Conservation (phyloP, 179 eudicot genomes). For the Camellia oleifera region DNA sequence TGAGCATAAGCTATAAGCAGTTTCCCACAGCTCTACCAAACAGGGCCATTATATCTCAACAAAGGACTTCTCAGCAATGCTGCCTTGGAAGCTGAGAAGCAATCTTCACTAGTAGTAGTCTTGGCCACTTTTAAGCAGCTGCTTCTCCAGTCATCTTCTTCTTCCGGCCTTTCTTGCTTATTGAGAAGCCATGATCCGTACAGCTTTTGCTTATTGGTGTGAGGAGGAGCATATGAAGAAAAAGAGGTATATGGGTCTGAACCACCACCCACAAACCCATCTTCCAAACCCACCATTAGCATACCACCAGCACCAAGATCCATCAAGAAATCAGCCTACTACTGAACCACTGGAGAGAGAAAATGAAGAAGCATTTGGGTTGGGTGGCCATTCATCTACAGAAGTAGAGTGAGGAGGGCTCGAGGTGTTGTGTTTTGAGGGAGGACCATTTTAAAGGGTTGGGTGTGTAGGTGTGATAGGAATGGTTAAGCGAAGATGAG, state of each 20-base stretch:
- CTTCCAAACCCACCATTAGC: conserved; percentile 15
- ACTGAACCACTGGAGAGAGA: not conserved
- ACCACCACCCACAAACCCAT: no score
- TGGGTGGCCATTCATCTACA: not conserved
- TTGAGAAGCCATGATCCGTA: conserved; percentile 35
- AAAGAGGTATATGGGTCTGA: no score
- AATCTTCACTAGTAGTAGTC: conserved; percentile 19
- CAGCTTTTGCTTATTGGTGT: conserved; percentile 22
- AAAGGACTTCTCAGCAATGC: conserved; percentile 16
- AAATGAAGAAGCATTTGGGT: conserved; percentile 17
- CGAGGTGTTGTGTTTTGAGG: conserved; percentile 17
- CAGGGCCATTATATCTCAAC: conserved; percentile 23
- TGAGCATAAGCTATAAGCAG: no score
- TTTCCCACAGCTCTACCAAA: no score
- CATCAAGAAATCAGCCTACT: conserved; percentile 29
- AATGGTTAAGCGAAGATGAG: conserved; percentile 1
- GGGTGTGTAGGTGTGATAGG: not conserved
- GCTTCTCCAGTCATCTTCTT: conserved; percentile 16
- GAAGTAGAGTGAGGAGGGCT: not conserved
- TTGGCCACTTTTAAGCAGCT: conserved; percentile 36
- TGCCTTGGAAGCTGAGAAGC: conserved; percentile 28
- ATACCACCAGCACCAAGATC: conserved; percentile 58
- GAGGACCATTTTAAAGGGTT: conserved; percentile 25
- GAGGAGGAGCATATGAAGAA: conserved; percentile 8
- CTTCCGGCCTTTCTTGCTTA: conserved; percentile 41